Evolutionary conservation across 1,284 basidiomycete genomes (phyloP).

Genomic region (Microbotryomycetes sp.): DNA sequence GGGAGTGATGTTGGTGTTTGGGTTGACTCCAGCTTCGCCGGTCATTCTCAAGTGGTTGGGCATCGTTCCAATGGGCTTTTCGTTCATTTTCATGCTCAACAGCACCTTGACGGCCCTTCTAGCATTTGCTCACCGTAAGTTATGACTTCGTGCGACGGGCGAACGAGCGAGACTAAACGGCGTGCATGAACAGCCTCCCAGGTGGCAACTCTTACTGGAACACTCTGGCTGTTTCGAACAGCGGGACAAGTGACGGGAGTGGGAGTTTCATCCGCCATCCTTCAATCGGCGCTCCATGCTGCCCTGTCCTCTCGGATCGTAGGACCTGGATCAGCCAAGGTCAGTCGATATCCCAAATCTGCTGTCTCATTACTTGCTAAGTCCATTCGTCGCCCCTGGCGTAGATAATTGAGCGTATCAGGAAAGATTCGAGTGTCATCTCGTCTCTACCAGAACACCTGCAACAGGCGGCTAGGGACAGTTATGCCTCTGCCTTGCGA

Average conservation of each 20-base stretch:
- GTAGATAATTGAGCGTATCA: slow-evolving; percentile 54
- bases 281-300: not conserved
- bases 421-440: slow-evolving; percentile 72
- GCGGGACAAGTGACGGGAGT: slow-evolving; percentile 75
- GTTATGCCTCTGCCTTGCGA: slow-evolving; percentile 72
- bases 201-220: slow-evolving; percentile 65
- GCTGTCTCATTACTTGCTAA: not conserved
- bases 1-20: not conserved
- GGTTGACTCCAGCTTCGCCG: not conserved
- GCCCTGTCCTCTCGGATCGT: not conserved
- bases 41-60: not conserved
- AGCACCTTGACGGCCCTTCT: slow-evolving; percentile 68
- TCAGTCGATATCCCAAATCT: not conserved
- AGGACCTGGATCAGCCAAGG: slow-evolving; percentile 32
- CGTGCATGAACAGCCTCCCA: slow-evolving; percentile 2
- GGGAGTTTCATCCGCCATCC: slow-evolving; percentile 54
- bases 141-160: not conserved
- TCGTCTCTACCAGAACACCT: slow-evolving; percentile 56
- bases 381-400: too few species aligned
- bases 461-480: slow-evolving; percentile 62
- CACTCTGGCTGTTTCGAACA: slow-evolving; percentile 63
- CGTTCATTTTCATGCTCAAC: slow-evolving; percentile 50
- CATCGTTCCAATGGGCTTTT: slow-evolving; percentile 6
- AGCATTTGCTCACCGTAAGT: slow-evolving; percentile 58
- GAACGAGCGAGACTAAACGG: not conserved